These are phyloP conservation scores for Phytopythium aichiense DNA, from an alignment of 352 stramenopile species.

Conservation along the genomic window DNA sequence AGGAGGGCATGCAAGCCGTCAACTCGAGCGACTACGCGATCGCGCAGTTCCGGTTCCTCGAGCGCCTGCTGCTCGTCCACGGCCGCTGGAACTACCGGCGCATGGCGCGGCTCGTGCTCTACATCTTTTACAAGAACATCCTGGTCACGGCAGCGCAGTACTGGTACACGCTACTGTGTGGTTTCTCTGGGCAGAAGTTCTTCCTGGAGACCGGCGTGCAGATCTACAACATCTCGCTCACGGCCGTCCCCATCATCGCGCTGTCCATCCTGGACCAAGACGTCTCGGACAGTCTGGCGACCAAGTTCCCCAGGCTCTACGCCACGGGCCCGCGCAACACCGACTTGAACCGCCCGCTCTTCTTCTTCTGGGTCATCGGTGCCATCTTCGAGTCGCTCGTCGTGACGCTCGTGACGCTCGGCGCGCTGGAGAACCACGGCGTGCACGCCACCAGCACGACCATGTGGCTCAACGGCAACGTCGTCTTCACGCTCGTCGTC, in stretches of 20 bases:
- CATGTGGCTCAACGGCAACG: slow-evolving; percentile 80
- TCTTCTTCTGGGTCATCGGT: slow-evolving; percentile 61
- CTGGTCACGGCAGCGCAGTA: slow-evolving; percentile 71
- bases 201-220: slow-evolving; percentile 77
- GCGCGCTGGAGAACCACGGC: slow-evolving; percentile 35
- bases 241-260: slow-evolving; percentile 59
- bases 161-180: slow-evolving; percentile 71
- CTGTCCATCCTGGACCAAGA: slow-evolving; percentile 76
- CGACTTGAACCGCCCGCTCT: slow-evolving; percentile 64
- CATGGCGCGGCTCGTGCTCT: slow-evolving; percentile 87
- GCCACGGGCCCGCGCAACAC: slow-evolving; percentile 51
- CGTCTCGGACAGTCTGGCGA: slow-evolving; percentile 53
- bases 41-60: slow-evolving; percentile 89
- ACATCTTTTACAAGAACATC: slow-evolving; percentile 95
- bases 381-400: slow-evolving; percentile 71
- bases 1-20: slow-evolving; percentile 91
- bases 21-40: slow-evolving; percentile 94
- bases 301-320: slow-evolving; percentile 74
- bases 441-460: slow-evolving; percentile 30
- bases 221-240: slow-evolving; percentile 79
- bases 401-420: slow-evolving; percentile 56
- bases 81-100: slow-evolving; percentile 90
- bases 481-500: slow-evolving; percentile 80
- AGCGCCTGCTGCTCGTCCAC: slow-evolving; percentile 89
- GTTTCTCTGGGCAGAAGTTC: slow-evolving; percentile 82